Evolutionary conservation across 306 rosid species (phyloP).

Genomic region (Sicyos baderoa): DNA sequence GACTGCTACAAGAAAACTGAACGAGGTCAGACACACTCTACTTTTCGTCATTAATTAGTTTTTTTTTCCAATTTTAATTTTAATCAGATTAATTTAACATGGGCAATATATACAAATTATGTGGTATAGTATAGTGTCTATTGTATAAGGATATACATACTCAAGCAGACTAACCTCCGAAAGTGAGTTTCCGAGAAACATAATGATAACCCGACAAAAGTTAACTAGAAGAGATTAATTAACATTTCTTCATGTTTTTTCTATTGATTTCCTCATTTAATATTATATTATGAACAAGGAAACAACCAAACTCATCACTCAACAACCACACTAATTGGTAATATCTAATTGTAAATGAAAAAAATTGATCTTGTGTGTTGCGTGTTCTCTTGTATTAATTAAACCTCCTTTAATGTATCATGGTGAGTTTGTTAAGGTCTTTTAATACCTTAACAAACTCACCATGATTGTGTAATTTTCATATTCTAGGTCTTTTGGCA

Average conservation of each 20-base stretch:
- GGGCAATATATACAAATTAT: neutral
- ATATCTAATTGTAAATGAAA: neutral
- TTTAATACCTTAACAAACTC: too few species aligned
- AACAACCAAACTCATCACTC: constrained; percentile 2
- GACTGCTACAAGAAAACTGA: constrained; percentile 57
- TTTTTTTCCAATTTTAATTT: neutral
- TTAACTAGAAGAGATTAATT: neutral
- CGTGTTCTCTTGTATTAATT: neutral
- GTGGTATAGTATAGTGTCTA: too few species aligned
- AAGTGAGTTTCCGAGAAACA: neutral
- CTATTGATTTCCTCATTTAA: neutral
- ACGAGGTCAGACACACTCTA: constrained; percentile 51
- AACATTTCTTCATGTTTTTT: neutral
- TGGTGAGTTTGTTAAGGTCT: neutral
- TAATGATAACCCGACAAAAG: neutral
- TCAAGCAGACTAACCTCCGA: neutral
- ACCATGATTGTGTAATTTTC: constrained; percentile 17
- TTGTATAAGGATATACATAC: neutral
- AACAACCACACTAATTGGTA: neutral
- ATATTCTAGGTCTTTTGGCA: constrained; percentile 57
- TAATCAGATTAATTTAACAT: neutral
- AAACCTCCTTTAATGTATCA: neutral
- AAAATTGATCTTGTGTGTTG: neutral
- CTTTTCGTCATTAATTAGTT: neutral
- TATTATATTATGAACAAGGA: neutral